phyloP scores from a whole-genome alignment of 768 basidiomycete species.

The Lactarius vividus region DNA sequence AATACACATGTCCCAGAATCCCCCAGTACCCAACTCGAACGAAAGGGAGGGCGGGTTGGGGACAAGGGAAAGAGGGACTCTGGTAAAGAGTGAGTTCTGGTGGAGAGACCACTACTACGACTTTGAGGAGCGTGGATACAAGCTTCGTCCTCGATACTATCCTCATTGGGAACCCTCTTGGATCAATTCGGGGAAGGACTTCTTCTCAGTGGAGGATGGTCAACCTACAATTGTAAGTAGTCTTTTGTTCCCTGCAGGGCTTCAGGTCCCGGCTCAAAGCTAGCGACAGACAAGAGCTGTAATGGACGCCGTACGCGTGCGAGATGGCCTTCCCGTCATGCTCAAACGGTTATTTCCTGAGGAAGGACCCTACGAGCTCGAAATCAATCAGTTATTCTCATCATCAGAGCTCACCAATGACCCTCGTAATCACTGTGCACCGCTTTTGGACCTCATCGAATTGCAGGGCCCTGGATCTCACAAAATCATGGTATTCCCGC shows the following conservation, averaged over 20 bases:
- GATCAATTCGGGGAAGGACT: constrained; percentile 4
- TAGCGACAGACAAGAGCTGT: constrained; percentile 16
- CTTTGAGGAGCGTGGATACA: constrained; percentile 13
- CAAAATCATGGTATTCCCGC: constrained; percentile 36
- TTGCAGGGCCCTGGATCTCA: constrained; percentile 18
- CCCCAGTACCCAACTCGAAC: background rate
- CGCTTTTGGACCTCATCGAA: constrained; percentile 30
- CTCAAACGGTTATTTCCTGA: constrained; percentile 14
- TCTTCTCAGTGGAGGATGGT: constrained; percentile 17
- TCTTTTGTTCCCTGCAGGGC: background rate
- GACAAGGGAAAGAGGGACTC: constrained; percentile 9
- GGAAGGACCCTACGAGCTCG: constrained; percentile 20
- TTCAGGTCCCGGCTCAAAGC: background rate
- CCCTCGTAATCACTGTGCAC: constrained; percentile 33
- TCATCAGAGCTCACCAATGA: constrained; percentile 28
- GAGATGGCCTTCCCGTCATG: constrained; percentile 16
- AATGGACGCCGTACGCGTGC: constrained; percentile 18
- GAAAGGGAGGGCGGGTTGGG: background rate
- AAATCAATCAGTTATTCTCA: constrained; percentile 10
- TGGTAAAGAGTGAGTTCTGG: constrained; percentile 18
- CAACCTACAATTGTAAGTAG: constrained; percentile 19
- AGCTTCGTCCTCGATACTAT: constrained; percentile 23
- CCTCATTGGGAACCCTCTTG: constrained; percentile 20
- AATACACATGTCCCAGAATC: background rate
- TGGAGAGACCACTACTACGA: constrained; percentile 15